phyloP scores from a whole-genome alignment of 176 grass and related monocot genomes.

The Melocanna baccifera region DNA sequence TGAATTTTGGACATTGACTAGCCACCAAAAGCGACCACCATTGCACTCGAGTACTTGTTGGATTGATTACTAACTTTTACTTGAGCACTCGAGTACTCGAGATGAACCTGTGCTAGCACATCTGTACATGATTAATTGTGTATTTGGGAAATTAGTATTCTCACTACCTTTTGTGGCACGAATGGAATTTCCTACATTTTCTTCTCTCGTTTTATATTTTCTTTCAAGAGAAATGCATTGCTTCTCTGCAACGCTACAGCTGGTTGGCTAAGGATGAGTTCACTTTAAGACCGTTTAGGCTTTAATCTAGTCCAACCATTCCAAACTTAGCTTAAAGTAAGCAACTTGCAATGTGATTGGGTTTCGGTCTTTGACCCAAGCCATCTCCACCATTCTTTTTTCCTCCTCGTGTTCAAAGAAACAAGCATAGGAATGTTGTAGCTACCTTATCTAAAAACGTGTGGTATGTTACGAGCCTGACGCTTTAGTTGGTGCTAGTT shows the following conservation, averaged over 20 bases:
- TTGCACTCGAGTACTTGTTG: no score
- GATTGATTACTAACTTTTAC: no score
- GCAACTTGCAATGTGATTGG: background rate
- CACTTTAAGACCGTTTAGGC: background rate
- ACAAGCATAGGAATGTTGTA: no score
- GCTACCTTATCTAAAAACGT: no score
- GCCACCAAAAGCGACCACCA: no score
- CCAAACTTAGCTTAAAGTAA: background rate
- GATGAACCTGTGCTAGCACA: no score
- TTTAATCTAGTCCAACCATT: background rate
- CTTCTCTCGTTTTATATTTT: background rate
- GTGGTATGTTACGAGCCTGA: no score
- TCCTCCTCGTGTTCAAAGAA: background rate
- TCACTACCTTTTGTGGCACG: background rate
- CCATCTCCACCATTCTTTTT: background rate
- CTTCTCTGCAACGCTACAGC: background rate
- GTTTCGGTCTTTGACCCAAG: background rate
- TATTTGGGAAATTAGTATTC: no score
- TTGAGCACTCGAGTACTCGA: no score
- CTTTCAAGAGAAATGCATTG: background rate
- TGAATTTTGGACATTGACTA: no score
- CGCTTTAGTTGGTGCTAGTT: no score
- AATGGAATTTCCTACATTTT: background rate
- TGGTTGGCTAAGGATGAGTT: slow-evolving; percentile 2
- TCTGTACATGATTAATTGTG: no score